phyloP scores from a whole-genome alignment of 2,329 filamentous ascomycete species.

The Tolypocladium endophyticum region DNA sequence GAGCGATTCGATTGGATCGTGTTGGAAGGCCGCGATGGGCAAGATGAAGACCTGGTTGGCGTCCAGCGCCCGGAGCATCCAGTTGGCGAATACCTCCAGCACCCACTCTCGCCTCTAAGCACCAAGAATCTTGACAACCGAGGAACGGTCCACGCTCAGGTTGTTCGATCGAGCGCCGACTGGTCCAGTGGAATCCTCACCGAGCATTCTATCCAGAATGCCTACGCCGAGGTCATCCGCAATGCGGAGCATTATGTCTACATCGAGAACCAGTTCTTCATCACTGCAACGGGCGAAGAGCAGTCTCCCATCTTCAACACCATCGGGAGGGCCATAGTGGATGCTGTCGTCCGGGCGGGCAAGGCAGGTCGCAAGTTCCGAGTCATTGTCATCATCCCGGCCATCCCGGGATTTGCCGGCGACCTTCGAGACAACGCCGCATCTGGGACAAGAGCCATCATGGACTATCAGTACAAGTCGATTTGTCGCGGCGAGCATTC shows the following conservation, averaged over 20 bases:
- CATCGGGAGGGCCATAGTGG: conserved; percentile 81
- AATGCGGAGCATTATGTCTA: conserved; percentile 90
- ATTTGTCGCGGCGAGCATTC: conserved; percentile 87
- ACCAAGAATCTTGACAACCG: conserved; percentile 53
- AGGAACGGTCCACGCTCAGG: conserved; percentile 70
- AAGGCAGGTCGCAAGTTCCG: conserved; percentile 82
- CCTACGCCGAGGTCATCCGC: conserved; percentile 74
- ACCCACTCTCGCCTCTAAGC: conserved; percentile 62
- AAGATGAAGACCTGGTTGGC: conserved; percentile 75
- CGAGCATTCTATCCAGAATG: conserved; percentile 80
- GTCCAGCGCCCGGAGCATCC: conserved; percentile 86
- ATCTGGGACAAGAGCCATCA: conserved; percentile 81
- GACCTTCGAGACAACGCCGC: conserved; percentile 78
- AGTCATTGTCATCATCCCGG: conserved; percentile 82
- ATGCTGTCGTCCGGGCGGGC: conserved; percentile 71
- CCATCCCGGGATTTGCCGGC: conserved; percentile 88
- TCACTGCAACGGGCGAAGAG: conserved; percentile 83
- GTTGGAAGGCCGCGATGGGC: conserved; percentile 62
- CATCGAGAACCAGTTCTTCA: conserved; percentile 99
- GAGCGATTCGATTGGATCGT: conserved; percentile 74
- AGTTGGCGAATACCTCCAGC: conserved; percentile 75
- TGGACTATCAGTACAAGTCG: conserved; percentile 98
- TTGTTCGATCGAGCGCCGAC: conserved; percentile 83
- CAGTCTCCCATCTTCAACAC: conserved; percentile 80
- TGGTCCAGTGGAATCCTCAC: conserved; percentile 87